Base-by-base conservation (phyloP, 768 basidiomycete species). In the Tulasnella sp. region DNA sequence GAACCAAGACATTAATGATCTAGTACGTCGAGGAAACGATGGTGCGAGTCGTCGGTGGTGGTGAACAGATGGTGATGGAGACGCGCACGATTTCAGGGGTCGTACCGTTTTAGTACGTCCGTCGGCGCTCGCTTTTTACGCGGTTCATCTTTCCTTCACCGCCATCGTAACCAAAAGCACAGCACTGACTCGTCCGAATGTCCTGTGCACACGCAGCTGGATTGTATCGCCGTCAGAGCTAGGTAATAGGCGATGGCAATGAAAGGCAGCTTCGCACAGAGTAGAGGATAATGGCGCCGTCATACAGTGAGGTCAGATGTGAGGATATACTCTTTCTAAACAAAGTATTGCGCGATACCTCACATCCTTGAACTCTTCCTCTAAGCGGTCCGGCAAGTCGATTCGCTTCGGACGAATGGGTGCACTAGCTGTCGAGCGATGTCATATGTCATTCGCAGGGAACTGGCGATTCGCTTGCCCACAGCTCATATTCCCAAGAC, bases 1-100 rank as follows among this genome's bases (percentile, higher is more conserved):
- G 81, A 87, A 89, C 76, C 81, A 85, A 76, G 87, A 84, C 89
- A 90, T 90, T 77, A 52, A 36, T n/a, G 42, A 44, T 16, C 16
- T n/a, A 22, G 47, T 52, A 52, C n/a, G 19, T 7, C 29, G 47
- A 17, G 47, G 47, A 11, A 22, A 26, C 29, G 47, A 26, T 52
- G 47, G 5, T 52, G 47, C n/a, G 47, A 22, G 47, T 22, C 29
- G 47, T 19, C 29, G 47, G 47, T 52, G 47, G n/a, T 22, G n/a
- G n/a, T 26, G 47, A 52, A 3, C 1, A 19, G 19, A 6, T 19
- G 19, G 47, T 52, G 47, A 52, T 52, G 47, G 47, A 52, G 47
- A 22, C 47, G n/a, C 8, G 47, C 47, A 40, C 16, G 40, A 26
- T 17, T 52, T 52, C 47, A 52, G 47, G 47, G 47, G 47, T 26